Evolutionary conservation across 805 yeast genomes (phyloP).

Genomic region (Soucietia sequanensis): DNA sequence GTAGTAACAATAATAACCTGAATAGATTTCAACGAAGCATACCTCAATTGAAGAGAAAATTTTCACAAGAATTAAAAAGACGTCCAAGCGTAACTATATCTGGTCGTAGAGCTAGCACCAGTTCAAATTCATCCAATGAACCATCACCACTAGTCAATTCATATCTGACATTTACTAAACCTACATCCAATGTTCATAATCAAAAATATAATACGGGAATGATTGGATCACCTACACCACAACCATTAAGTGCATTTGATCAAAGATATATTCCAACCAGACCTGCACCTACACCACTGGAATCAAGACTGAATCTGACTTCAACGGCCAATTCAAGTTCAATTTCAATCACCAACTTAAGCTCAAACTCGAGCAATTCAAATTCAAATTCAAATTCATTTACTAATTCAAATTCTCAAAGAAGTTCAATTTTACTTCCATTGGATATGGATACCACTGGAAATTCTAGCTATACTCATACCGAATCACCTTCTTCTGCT

Average conservation of each 20-base stretch:
- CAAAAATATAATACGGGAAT: too few relatives aligned
- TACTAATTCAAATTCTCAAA: background rate
- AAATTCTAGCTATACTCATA: background rate
- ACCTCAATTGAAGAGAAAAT: background rate
- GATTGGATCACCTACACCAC: too few relatives aligned
- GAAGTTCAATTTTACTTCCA: background rate
- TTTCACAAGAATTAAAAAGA: background rate
- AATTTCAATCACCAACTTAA: too few relatives aligned
- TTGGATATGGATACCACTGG: background rate
- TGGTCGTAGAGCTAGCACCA: background rate
- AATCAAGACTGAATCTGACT: background rate
- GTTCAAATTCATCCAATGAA: background rate
- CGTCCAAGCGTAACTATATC: background rate
- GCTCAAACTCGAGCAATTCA: too few relatives aligned
- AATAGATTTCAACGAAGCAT: too few relatives aligned
- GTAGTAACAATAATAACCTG: too few relatives aligned
- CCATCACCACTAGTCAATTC: too few relatives aligned
- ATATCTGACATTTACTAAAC: too few relatives aligned
- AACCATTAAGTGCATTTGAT: too few relatives aligned
- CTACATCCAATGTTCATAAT: too few relatives aligned
- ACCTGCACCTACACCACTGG: conserved; percentile 1
- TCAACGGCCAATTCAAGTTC: background rate
- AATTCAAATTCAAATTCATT: background rate
- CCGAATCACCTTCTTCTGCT: background rate
- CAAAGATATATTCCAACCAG: conserved; percentile 1